phyloP scores from a whole-genome alignment of 1,139 yeast genomes.

The Geotrichum siamense region DNA sequence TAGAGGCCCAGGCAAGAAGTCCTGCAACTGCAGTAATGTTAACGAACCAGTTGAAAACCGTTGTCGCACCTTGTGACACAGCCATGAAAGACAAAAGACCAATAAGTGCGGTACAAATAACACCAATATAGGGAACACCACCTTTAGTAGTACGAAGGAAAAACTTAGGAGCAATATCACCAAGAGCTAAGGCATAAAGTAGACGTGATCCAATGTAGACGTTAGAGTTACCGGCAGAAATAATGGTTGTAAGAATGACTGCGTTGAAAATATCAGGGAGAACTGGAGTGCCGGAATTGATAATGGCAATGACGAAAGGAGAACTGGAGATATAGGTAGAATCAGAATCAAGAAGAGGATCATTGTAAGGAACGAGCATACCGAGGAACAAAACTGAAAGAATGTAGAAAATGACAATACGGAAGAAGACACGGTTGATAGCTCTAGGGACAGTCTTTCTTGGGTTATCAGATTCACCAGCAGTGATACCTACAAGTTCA shows the following conservation, averaged over 20 bases:
- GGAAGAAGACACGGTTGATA: conserved; percentile 64
- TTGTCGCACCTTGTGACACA: conserved; percentile 55
- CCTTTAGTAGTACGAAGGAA: conserved; percentile 63
- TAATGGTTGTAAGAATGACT: conserved; percentile 57
- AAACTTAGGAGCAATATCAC: conserved; percentile 61
- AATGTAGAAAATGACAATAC: conserved; percentile 65
- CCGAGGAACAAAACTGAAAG: conserved; percentile 58
- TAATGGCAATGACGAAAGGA: conserved; percentile 60
- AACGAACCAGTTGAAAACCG: conserved; percentile 69
- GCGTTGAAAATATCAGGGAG: conserved; percentile 63
- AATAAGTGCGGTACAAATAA: conserved; percentile 42
- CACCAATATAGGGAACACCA: conserved; percentile 67
- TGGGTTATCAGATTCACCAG: conserved; percentile 73
- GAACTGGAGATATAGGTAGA: conserved; percentile 60
- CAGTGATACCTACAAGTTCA: conserved; percentile 67
- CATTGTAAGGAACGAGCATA: conserved; percentile 58
- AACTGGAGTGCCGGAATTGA: conserved; percentile 55
- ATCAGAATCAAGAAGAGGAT: conserved; percentile 40
- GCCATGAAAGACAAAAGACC: conserved; percentile 70
- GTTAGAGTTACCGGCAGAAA: conserved; percentile 79
- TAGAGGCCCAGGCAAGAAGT: conserved; percentile 68
- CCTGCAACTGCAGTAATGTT: conserved; percentile 76
- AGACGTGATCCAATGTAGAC: conserved; percentile 72
- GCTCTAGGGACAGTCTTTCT: conserved; percentile 72
- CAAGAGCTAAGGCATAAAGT: conserved; percentile 56